Conservation (phyloP, 495 filamentous ascomycete genomes). For the Aspergillus heteromorphus region DNA sequence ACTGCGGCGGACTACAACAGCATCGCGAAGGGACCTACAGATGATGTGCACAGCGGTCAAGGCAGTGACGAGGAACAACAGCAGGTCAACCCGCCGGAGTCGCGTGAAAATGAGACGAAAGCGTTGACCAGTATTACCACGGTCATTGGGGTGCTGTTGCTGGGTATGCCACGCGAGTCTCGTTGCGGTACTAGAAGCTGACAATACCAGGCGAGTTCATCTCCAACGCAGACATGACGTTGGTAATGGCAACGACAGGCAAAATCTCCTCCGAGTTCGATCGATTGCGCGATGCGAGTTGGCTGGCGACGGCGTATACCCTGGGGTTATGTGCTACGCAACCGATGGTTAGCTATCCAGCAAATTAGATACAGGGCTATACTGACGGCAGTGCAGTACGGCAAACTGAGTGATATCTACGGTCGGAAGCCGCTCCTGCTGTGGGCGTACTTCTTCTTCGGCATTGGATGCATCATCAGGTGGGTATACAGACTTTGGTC, state of each 20-base stretch:
- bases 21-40: background rate
- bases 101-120: slow-evolving; percentile 3
- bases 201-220: slow-evolving; percentile 54
- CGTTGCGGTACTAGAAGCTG: background rate
- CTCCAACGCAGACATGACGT: slow-evolving; percentile 54
- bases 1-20: background rate
- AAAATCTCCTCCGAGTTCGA: slow-evolving; percentile 64
- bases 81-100: slow-evolving; percentile 3
- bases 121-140: slow-evolving; percentile 21
- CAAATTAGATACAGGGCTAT: background rate
- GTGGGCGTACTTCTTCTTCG: slow-evolving; percentile 39
- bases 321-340: slow-evolving; percentile 57
- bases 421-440: slow-evolving; percentile 39
- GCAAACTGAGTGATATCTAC: slow-evolving; percentile 45
- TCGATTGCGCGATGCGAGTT: slow-evolving; percentile 52
- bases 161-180: slow-evolving; percentile 20
- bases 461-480: slow-evolving; percentile 37
- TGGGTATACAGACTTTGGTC: slow-evolving; percentile 2
- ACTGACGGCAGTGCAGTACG: slow-evolving; percentile 23
- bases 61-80: slow-evolving; percentile 23
- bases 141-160: slow-evolving; percentile 32
- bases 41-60: background rate
- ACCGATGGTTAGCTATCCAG: slow-evolving; percentile 35
- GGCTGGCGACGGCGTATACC: slow-evolving; percentile 62
- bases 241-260: slow-evolving; percentile 58